Base-by-base conservation (phyloP, 257 asterid genomes). In the Scutellaria galericulata region DNA sequence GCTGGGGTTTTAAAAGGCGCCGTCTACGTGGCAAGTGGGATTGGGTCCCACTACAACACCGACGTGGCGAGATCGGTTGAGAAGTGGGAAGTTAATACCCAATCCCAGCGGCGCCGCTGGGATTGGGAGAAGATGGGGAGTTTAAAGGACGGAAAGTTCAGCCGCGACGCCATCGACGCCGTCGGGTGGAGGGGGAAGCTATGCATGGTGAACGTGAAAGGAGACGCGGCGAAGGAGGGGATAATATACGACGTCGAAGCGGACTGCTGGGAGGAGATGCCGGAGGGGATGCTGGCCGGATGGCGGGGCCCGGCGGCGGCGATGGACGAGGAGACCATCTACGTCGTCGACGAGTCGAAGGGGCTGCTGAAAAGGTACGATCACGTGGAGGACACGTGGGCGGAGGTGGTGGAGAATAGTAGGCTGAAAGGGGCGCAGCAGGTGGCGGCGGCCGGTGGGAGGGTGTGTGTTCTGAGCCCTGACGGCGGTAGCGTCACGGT, bases 261-360 rank as follows among this genome's bases (percentile, higher is more conserved):
- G 6, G 90, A 91, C 22, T 1, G 66, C 1, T 91, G 95, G 97
- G 78, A 57, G 76, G 87, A 85, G 73, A 91, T 91, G 97, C 96
- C 97, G 65, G 85, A 72, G n/a, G 96, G 96, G 46, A 91, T 91
- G 97, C 47, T 86, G 67, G 64, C 51, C 2, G 97, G 97, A 1
- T 91, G 97, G 97, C 74, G 84, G 47, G 97, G 97, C 0, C 95
- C 97, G 15, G 93, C 89, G 63, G 95, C 92, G 6, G 79, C 93
- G 9, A 84, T 92, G 95, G 86, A 75, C 3, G 97, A 90, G 79
- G 93, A 92, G 58, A 86, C 80, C 0, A 70, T 90, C 3, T 92
- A 75, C 69, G 77, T 61, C 73, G 96, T 88, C 75, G 96, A 90
- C 51, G 97, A 90, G 64, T 77, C 87, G 0, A 88, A 73, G 24